Evolutionary conservation across 139 green algal species (phyloP).

Genomic region (Ulvella scutata): DNA sequence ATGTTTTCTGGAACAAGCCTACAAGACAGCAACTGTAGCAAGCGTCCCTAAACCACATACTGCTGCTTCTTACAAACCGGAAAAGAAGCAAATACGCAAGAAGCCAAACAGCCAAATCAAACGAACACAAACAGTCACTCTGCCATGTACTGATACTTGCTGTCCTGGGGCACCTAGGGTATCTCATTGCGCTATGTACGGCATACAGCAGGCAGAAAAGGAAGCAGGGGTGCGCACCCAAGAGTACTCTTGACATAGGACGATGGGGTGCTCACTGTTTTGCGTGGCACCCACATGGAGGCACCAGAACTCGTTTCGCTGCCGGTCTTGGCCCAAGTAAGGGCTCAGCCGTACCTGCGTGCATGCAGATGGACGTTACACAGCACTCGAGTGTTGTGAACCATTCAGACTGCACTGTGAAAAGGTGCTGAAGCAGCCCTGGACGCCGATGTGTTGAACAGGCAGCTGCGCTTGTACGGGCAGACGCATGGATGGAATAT

Average conservation of each 20-base stretch:
- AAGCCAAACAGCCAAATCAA: neutral
- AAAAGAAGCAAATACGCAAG: neutral
- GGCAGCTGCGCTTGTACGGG: too few species aligned
- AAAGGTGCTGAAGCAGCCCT: too few species aligned
- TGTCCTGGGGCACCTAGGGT: too few species aligned
- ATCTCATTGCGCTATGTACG: too few species aligned
- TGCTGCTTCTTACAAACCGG: neutral
- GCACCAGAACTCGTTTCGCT: neutral
- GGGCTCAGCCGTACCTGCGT: too few species aligned
- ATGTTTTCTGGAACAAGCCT: too few species aligned
- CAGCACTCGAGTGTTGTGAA: too few species aligned
- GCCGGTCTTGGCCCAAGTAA: neutral
- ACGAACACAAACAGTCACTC: neutral
- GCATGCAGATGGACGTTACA: too few species aligned
- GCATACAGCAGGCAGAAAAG: neutral
- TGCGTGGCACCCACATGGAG: neutral
- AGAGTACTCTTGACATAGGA: constrained; percentile 1
- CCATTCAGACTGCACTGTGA: too few species aligned
- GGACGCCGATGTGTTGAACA: too few species aligned
- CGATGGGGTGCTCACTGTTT: neutral
- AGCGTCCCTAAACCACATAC: neutral
- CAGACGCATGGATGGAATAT: too few species aligned
- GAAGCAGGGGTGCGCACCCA: neutral
- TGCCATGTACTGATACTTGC: neutral
- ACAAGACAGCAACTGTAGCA: too few species aligned